Base-by-base conservation (phyloP, 2,329 filamentous ascomycete species). In the Zasmidium cellare region DNA sequence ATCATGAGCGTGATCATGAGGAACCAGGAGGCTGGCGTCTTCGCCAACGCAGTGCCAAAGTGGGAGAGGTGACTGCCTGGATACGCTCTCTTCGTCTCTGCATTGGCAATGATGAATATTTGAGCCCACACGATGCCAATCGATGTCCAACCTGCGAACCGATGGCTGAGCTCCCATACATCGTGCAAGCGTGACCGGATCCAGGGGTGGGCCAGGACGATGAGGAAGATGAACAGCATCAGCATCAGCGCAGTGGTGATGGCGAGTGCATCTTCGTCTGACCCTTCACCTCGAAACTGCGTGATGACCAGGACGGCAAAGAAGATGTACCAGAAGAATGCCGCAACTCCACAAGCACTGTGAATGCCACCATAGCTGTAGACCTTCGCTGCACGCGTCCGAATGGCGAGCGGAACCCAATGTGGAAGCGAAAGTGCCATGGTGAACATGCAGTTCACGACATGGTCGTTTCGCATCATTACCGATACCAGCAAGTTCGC, bases 91-190 rank as follows among this genome's bases (percentile, higher is more conserved):
- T 71, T 68, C n/a, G 57, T 11, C 5, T 51, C 44, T 20, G 51
- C 2, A 11, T 41, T 22, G n/a, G 22, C 31, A 24, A 83, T 74
- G 9, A 89, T 73, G 45, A 90, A 69, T 7, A 82, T 79, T 58
- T 88, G 82, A 0, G 75, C 80, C 82, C 88, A 88, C 69, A 91
- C 87, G 35, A 90, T 74, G 1, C 74, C 77, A 5, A 91, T 76
- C 11, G 84, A 78, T 11, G 81, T 78, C 88, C 88, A 91, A 12
- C 87, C 88, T 6, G 82, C 81, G 71, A 89, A 91, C 47, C 88
- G 86, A 73, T 91, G 89, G 46, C 82, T 82, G 51, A 82, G 74
- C 75, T 92, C 89, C 68, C 91, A 92, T 56, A 81, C 72, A 72
- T 92, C 82, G 75, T 92, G 89, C 60, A 81, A 78, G 50, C 79